Evolutionary conservation across 768 basidiomycete genomes (phyloP).

Genomic region (Pulveroboletus frians): DNA sequence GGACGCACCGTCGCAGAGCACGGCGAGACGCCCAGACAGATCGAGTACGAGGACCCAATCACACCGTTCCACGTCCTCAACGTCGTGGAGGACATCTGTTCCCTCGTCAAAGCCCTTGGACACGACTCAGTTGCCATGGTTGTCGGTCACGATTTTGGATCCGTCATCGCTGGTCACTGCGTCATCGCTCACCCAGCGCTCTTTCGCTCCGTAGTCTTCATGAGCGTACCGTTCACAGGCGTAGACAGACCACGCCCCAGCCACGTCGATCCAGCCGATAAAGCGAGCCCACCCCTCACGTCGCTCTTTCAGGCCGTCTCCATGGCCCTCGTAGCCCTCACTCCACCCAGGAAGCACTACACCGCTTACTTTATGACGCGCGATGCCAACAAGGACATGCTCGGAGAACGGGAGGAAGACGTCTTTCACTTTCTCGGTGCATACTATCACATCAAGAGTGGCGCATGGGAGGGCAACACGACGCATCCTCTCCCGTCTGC

Average conservation of each 20-base stretch:
- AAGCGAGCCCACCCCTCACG: conserved; percentile 3
- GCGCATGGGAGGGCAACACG: conserved; percentile 43
- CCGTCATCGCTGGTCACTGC: conserved; percentile 47
- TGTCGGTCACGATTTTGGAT: conserved; percentile 60
- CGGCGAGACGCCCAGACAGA: conserved; percentile 10
- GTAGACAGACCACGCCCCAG: conserved; percentile 30
- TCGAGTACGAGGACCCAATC: conserved; percentile 46
- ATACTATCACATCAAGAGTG: conserved; percentile 50
- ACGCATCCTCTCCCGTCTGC: conserved; percentile 35
- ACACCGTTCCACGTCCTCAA: conserved; percentile 47
- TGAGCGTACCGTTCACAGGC: conserved; percentile 55
- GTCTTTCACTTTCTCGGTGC: conserved; percentile 21
- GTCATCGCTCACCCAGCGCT: conserved; percentile 52
- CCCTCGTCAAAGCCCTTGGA: conserved; percentile 48
- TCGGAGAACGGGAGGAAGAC: conserved; percentile 14
- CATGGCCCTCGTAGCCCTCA: conserved; percentile 33
- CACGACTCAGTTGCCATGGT: conserved; percentile 43
- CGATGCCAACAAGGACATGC: conserved; percentile 44
- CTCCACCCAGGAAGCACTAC: conserved; percentile 57
- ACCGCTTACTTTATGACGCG: conserved; percentile 44
- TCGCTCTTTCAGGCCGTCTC: conserved; percentile 4
- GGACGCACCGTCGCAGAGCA: conserved; percentile 37
- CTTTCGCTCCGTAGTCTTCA: conserved; percentile 51
- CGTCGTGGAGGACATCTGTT: conserved; percentile 46
- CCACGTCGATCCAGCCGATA: conserved; percentile 4